A percentile compares a stretch with the other conserved stretches of the same genome.
Conservation (phyloP, 352 stramenopile species). For the Phytophthora quininea region DNA sequence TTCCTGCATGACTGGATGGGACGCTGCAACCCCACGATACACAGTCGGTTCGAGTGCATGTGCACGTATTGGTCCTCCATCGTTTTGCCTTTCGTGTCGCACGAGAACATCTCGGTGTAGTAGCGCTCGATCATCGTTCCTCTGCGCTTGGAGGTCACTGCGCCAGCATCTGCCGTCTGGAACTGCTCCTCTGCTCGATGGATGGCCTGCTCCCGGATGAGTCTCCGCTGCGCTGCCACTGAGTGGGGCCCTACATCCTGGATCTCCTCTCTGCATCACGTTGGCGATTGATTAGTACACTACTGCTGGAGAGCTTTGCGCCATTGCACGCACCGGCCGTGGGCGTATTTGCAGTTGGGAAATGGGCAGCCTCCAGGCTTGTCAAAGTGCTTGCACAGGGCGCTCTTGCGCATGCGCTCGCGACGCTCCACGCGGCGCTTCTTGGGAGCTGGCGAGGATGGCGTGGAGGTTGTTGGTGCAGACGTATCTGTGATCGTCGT, state of each 20-base stretch:
- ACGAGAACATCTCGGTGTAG: constrained; percentile 87
- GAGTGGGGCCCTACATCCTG: constrained; percentile 59
- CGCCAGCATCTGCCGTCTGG: constrained; percentile 44
- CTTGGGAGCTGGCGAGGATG: constrained; percentile 40
- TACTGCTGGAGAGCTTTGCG: background rate
- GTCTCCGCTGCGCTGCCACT: constrained; percentile 76
- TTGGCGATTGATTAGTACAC: background rate
- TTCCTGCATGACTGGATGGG: constrained; percentile 72
- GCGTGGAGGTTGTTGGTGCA: background rate
- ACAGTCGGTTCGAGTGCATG: constrained; percentile 91
- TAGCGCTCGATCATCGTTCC: constrained; percentile 89
- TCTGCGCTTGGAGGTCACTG: constrained; percentile 45
- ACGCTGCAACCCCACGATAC: constrained; percentile 76
- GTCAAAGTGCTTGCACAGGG: constrained; percentile 88
- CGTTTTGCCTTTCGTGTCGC: constrained; percentile 72
- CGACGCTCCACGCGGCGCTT: constrained; percentile 70
- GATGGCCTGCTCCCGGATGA: constrained; percentile 81
- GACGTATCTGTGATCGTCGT: background rate
- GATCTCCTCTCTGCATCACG: constrained; percentile 46
- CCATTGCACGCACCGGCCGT: constrained; percentile 52
- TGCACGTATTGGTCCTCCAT: constrained; percentile 87
- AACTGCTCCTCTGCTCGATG: constrained; percentile 72
- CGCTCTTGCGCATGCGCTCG: constrained; percentile 76
- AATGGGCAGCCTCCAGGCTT: constrained; percentile 84
- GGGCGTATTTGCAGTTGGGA: constrained; percentile 83